A percentile compares a stretch with the other conserved stretches of the same genome.
phyloP scores from a whole-genome alignment of 345 rosid species.

The Microcos paniculata region DNA sequence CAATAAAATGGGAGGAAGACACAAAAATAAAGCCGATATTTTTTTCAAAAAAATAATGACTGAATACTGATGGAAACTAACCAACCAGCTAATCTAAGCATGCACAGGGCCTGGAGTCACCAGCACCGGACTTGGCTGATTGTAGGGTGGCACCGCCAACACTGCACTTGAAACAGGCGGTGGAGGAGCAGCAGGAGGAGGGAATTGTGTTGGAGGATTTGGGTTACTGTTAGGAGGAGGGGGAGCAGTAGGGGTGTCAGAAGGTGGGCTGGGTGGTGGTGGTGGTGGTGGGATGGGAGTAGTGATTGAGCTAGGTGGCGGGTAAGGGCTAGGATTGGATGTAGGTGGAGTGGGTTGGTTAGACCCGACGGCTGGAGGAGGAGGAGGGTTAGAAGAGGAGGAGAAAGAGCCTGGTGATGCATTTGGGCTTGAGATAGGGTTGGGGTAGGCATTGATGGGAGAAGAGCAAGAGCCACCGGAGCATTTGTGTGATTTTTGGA shows the following conservation, averaged over 20 bases:
- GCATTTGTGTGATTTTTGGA: slow-evolving; percentile 43
- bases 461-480: slow-evolving; percentile 55
- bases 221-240: slow-evolving; percentile 32
- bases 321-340: slow-evolving; percentile 28
- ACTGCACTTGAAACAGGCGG: slow-evolving; percentile 23
- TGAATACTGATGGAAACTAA: slow-evolving; percentile 8
- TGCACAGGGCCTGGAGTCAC: slow-evolving; percentile 65
- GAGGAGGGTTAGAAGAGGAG: slow-evolving; percentile 30
- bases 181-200: slow-evolving; percentile 29
- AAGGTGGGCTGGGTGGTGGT: slow-evolving; percentile 20
- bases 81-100: slow-evolving; percentile 35
- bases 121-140: slow-evolving; percentile 49
- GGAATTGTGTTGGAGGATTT: slow-evolving; percentile 32
- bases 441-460: slow-evolving; percentile 44
- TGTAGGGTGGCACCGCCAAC: slow-evolving; percentile 52
- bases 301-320: slow-evolving; percentile 27
- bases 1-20: background rate
- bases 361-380: slow-evolving; percentile 18
- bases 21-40: background rate
- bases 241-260: slow-evolving; percentile 22
- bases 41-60: too few species aligned
- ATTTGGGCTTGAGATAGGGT: slow-evolving; percentile 26
- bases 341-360: slow-evolving; percentile 35
- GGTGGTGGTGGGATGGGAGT: slow-evolving; percentile 32
- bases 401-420: slow-evolving; percentile 31